Base-by-base conservation (phyloP, 495 filamentous ascomycete species). In the Penicillium diatomitis region DNA sequence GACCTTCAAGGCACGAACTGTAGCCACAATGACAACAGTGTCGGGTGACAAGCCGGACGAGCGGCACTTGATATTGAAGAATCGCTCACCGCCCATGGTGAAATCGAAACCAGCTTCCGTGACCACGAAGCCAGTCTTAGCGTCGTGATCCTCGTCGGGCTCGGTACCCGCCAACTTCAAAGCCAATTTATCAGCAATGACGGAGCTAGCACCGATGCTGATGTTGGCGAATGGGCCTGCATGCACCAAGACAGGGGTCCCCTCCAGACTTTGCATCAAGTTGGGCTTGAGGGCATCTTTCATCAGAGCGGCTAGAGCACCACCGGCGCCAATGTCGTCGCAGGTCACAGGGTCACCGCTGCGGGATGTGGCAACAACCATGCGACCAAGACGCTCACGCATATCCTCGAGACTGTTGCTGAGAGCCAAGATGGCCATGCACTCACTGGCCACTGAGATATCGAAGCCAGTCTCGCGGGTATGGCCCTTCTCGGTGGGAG, bases 21-120 rank as follows among this genome's bases (percentile, higher is more conserved):
- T 98, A 41, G 92, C 90, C 28, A 98, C 92, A 46, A 98, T 84
- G 34, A 98, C 87, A 10, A 96, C 90, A 3, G 87, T 84, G 60
- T 98, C 92, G 6, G 92, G 92, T 1, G 86, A 82, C 36, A 98
- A 78, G 12, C 92, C 92, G 10, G 89, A 95, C 32, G 88, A 88
- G 40, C 92, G 84, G 73, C 92, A 97, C 78, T 98, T 98, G 72
- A 98, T 97, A 71, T 98, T 96, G 82, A 98, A 96, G 78, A 98
- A 98, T 31, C 92, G 85, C 77, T 98, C 92, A 45, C 92, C 92
- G 50, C 92, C 92, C 92, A 98, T 98, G 44, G 92, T 96, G 71
- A 98, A 98, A 66, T 98, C 92, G 66, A 98, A 98, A 6, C 92
- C 92, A 40, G 92, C 91, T 68, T 98, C 92, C 7, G 92, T 98